Conservation (phyloP, 176 grass and related monocot species). For the Avena insularis region DNA sequence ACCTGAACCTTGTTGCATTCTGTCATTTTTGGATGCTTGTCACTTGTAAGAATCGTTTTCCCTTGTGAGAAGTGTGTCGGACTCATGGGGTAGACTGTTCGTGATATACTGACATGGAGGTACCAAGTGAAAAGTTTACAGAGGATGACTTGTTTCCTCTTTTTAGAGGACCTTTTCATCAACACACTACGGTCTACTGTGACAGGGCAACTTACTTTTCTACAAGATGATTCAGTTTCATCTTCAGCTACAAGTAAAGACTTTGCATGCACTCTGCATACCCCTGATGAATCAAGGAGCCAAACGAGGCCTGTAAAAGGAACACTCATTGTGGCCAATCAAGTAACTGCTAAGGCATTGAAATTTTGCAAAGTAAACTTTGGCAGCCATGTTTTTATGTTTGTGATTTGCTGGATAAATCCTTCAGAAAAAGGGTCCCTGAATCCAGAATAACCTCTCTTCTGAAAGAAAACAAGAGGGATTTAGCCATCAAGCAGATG, state of each 20-base stretch:
- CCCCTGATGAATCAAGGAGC: slow-evolving; percentile 6
- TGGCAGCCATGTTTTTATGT: background rate
- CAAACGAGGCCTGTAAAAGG: background rate
- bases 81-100: background rate
- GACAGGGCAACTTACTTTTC: slow-evolving; percentile 21
- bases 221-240: slow-evolving; percentile 17
- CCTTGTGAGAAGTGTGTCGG: background rate
- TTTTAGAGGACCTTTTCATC: slow-evolving; percentile 27
- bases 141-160: slow-evolving; percentile 25
- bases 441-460: background rate
- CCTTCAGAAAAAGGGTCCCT: background rate
- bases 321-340: background rate
- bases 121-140: slow-evolving; percentile 34
- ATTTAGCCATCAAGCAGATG: background rate
- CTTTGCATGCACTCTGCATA: background rate
- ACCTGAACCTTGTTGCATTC: background rate
- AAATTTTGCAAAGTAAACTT: background rate
- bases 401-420: background rate
- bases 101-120: background rate
- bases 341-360: background rate
- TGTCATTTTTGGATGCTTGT: background rate
- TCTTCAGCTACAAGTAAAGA: background rate
- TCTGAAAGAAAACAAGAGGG: background rate
- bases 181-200: slow-evolving; percentile 26
- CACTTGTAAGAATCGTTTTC: background rate